These are phyloP conservation scores for Lepidium africanum DNA, from an alignment of 345 rosid species.

Conservation along the genomic window DNA sequence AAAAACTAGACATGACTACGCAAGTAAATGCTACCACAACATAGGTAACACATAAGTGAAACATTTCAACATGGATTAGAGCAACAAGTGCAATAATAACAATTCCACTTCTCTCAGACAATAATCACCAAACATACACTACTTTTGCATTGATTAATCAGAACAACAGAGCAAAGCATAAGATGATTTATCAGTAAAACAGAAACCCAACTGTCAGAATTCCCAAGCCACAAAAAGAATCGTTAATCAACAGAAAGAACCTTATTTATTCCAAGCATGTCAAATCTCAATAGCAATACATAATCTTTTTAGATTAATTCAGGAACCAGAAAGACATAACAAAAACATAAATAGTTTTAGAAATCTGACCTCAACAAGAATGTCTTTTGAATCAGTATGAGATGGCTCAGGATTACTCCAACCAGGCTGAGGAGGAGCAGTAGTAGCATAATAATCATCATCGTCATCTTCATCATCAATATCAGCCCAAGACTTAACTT, in stretches of 20 bases:
- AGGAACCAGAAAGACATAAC: neutral
- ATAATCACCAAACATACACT: neutral
- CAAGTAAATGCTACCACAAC: neutral
- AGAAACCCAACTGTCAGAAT: neutral
- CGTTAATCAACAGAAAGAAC: neutral
- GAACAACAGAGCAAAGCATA: neutral
- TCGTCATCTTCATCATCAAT: slow-evolving; percentile 52
- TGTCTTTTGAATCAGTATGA: slow-evolving; percentile 23
- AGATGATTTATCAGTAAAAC: neutral
- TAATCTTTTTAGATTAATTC: neutral
- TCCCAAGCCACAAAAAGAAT: neutral
- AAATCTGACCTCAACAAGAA: slow-evolving; percentile 30
- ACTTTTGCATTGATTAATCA: neutral
- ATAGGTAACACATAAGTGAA: neutral
- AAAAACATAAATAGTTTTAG: neutral
- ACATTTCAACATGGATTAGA: neutral
- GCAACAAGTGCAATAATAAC: neutral
- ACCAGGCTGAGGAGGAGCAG: slow-evolving; percentile 38
- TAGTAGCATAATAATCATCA: slow-evolving; percentile 45
- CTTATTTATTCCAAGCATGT: neutral
- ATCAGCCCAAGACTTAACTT: slow-evolving; percentile 52
- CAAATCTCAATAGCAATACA: neutral
- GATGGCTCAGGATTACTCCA: slow-evolving; percentile 33
- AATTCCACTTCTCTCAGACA: neutral
- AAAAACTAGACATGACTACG: neutral